Base-by-base conservation (phyloP, 305 asterid species). In the Solanum chacoense region DNA sequence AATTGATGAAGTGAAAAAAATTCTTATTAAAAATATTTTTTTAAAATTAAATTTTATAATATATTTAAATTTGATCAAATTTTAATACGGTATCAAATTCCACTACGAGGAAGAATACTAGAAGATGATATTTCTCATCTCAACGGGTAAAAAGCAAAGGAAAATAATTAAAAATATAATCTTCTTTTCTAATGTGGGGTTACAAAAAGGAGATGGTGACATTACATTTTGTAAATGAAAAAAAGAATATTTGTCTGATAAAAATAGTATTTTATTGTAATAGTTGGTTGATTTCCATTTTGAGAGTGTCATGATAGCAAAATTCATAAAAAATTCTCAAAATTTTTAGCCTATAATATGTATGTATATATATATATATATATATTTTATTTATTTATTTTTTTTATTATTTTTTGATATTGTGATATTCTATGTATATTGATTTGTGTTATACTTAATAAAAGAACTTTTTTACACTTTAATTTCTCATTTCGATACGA, bases 151-250 rank as follows among this genome's bases (percentile, higher is more conserved):
- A 34, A 81, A 16, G 29, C 32, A 81, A 18, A 80, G 4, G 18
- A 29, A 80, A 80, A 26, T 2, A 28, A 81, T 28, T 42, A 2
- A 28, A 81, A 5, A 65, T 37, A 40, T 14, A 45, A 4, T 42
- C 7, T 81, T 81, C 38, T 45, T 81, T 81, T 81, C 1, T 1
- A 45, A 42, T 3, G 40, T 81, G 71, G 71, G 20, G 20, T 81
- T 81, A 29, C 20, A 45, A 75, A 81, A 81, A 81, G 86, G 72
- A 81, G 72, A 81, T 45, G 6, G 20, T 29, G 86, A 81, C 86
- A 5, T 20, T 18, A 26, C 38, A 42, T 28, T 81, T 75, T 34
- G 83, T 10, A 29, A 81, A 81, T 81, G 72, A 37, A 29, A 37
- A 79, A 81, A n/a, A 18, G 86, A 81, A 81, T 81, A 42, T 81